Base-by-base conservation (phyloP, 371 early-diverging fungal genomes). In the Mortierella sp. region DNA sequence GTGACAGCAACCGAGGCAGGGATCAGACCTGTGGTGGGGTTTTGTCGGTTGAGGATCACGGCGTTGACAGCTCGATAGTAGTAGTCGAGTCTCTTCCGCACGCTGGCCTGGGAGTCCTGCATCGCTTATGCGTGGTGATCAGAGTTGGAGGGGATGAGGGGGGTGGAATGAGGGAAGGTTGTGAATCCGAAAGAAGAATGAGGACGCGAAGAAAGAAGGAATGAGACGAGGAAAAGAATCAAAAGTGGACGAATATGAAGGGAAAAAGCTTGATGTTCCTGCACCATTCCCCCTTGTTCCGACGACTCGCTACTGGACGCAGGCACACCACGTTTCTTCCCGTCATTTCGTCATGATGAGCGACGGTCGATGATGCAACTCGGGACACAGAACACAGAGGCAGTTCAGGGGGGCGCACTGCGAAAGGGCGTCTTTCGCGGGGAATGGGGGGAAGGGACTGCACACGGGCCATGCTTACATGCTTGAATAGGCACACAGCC, bases 1-100 rank as follows among this genome's bases (percentile, higher is more conserved):
- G 94, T 94, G 38, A 96, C 89, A 31, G 96, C 95, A 7, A 93
- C 93, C 3, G 93, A 93, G 6, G 96, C 96, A 14, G 95, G 96
- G 49, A 96, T 93, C 82, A 93, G 80, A n/a, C 96, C 96, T 31
- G 93, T 93, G 27, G 87, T 89, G 8, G 94, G 87, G 70, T 94
- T 90, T 72, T 94, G 94, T 16, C 92, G 82, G 1, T 89, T 82
- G 24, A 95, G 79, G 64, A 94, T 94, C 26, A 94, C 90, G 39
- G 89, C 82, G 21, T 88, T 81, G 51, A 94, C 87, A 23, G 90
- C 90, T 21, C 90, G 83, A 71, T 91, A 93, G 76, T 91, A 93
- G 60, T 86, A 83, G 59, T 94, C 94, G 28, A 95, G 85, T 59
- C 90, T 76, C 62, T 86, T 85, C 21, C 84, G 76, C 47, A 72